Conservation (phyloP, 2,329 filamentous ascomycete species). For the Paecilomyces variotii region DNA sequence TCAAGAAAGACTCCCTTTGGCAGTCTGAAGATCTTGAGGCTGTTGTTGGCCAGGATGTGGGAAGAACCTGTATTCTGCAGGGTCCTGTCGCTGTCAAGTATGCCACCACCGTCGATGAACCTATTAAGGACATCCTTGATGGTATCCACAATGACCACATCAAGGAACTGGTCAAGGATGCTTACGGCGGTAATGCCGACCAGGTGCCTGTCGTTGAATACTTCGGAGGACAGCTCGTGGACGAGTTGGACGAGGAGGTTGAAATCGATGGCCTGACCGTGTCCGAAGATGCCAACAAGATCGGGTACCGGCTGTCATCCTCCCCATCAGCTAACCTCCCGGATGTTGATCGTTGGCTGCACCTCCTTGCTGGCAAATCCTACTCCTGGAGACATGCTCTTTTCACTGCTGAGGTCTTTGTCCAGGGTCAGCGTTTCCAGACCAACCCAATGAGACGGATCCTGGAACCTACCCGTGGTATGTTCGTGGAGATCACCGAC, state of each 20-base stretch:
- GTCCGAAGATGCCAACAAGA: constrained; percentile 69
- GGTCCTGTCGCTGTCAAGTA: constrained; percentile 89
- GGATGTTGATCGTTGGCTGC: constrained; percentile 73
- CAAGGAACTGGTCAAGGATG: constrained; percentile 64
- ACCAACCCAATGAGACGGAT: constrained; percentile 92
- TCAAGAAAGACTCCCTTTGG: constrained; percentile 99
- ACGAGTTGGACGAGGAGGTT: constrained; percentile 61
- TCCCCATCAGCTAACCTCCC: constrained; percentile 68
- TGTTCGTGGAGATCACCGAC: constrained; percentile 79
- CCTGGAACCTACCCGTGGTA: constrained; percentile 74
- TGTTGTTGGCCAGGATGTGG: constrained; percentile 91
- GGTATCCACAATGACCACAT: constrained; percentile 87
- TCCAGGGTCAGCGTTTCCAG: constrained; percentile 94
- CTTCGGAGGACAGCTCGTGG: constrained; percentile 76
- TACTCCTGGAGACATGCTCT: constrained; percentile 94
- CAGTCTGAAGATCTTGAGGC: constrained; percentile 96
- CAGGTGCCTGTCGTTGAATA: constrained; percentile 84
- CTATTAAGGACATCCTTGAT: constrained; percentile 89
- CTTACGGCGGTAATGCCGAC: constrained; percentile 66
- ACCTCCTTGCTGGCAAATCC: constrained; percentile 73
- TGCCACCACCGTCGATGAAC: constrained; percentile 83
- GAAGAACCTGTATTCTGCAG: constrained; percentile 90
- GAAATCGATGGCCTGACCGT: constrained; percentile 83
- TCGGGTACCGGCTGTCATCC: constrained; percentile 73
- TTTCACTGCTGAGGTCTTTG: constrained; percentile 85